These are phyloP conservation scores for Hanseniaspora nectarophila DNA, from an alignment of 805 yeast genomes.

Conservation along the genomic window DNA sequence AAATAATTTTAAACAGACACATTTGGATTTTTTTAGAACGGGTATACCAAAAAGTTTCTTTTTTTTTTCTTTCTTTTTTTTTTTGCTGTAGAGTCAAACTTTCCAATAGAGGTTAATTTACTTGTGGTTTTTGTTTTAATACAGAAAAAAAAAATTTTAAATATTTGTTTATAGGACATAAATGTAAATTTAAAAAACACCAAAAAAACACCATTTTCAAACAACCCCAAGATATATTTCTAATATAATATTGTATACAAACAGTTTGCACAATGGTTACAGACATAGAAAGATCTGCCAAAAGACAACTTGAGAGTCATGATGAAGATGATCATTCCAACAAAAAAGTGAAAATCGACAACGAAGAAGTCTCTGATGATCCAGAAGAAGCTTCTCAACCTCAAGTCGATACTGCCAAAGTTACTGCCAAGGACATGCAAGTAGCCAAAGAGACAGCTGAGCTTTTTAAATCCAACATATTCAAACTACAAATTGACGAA, in stretches of 20 bases:
- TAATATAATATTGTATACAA: too few species aligned
- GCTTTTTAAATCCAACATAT: constrained; percentile 84
- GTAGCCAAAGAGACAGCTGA: constrained; percentile 89
- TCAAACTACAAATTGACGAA: constrained; percentile 91
- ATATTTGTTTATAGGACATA: neutral
- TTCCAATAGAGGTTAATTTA: neutral
- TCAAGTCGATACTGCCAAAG: constrained; percentile 12
- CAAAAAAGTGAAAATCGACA: constrained; percentile 7
- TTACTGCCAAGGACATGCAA: constrained; percentile 72
- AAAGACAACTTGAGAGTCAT: constrained; percentile 12
- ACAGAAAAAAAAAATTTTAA: too few species aligned
- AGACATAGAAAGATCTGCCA: neutral
- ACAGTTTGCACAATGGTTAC: neutral
- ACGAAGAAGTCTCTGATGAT: constrained; percentile 10
- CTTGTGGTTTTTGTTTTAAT: too few species aligned
- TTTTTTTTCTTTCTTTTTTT: neutral
- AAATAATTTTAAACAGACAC: too few species aligned
- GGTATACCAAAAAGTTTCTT: neutral
- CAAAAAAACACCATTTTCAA: too few species aligned
- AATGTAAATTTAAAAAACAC: too few species aligned
- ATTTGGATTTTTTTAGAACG: too few species aligned
- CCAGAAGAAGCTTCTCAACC: constrained; percentile 17
- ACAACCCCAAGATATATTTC: too few species aligned
- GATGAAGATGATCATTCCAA: constrained; percentile 13
- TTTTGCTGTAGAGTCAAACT: neutral